phyloP scores from a whole-genome alignment of 768 basidiomycete genomes.

The Kwoniella sp. region DNA sequence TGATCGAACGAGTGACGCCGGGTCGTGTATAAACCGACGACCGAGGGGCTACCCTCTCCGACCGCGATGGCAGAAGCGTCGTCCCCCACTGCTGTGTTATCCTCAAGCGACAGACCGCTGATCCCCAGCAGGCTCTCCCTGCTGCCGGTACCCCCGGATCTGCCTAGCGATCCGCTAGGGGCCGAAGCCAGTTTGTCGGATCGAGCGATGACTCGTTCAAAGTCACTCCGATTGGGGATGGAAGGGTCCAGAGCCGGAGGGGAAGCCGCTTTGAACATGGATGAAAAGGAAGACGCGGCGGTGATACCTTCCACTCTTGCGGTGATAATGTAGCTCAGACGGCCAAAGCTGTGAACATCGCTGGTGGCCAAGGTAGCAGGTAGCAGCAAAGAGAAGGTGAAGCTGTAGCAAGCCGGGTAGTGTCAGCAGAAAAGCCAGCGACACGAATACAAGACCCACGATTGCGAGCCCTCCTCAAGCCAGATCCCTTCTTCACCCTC shows the following conservation, averaged over 20 bases:
- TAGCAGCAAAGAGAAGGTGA: slow-evolving; percentile 40
- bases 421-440: not conserved
- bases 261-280: slow-evolving; percentile 11
- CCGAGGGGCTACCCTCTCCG: slow-evolving; percentile 8
- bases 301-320: slow-evolving; percentile 30
- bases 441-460: slow-evolving; percentile 1
- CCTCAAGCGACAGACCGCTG: not conserved
- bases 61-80: slow-evolving; percentile 10
- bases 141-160: not conserved
- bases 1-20: slow-evolving; percentile 3
- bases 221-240: slow-evolving; percentile 11
- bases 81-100: not conserved
- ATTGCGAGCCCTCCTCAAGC: slow-evolving; percentile 34
- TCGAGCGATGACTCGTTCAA: slow-evolving; percentile 20
- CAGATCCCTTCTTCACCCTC: slow-evolving; percentile 36
- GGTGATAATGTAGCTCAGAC: slow-evolving; percentile 30
- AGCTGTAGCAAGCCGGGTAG: slow-evolving; percentile 6
- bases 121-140: not conserved
- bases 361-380: slow-evolving; percentile 40
- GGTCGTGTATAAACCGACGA: slow-evolving; percentile 8
- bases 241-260: not conserved
- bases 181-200: slow-evolving; percentile 15
- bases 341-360: slow-evolving; percentile 33
- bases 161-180: not conserved
- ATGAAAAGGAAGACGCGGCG: slow-evolving; percentile 5